phyloP scores from a whole-genome alignment of 2,329 filamentous ascomycete species.

The Colletotrichum chrysophilum region DNA sequence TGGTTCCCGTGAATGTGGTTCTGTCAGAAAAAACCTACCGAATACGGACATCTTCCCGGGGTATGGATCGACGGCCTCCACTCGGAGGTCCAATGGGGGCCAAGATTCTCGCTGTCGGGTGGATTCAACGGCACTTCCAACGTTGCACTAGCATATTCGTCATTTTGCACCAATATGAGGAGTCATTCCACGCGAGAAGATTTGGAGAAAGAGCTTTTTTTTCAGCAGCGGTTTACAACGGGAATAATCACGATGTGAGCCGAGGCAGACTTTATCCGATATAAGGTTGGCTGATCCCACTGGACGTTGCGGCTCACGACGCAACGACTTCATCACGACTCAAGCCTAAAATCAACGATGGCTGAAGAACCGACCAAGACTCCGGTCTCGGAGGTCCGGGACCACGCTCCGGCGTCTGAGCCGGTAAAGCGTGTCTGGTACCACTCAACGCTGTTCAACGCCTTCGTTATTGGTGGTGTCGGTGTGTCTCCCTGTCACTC shows the following conservation, averaged over 20 bases:
- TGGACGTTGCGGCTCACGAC: neutral
- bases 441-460: slow-evolving; percentile 57
- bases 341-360: neutral
- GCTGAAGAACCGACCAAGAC: neutral
- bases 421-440: slow-evolving; percentile 43
- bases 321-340: neutral
- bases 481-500: slow-evolving; percentile 27
- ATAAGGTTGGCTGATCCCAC: neutral
- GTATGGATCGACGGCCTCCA: neutral
- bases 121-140: neutral
- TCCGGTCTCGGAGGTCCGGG: neutral
- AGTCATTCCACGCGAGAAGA: neutral
- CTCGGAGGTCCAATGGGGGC: neutral
- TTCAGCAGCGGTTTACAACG: neutral
- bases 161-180: slow-evolving; percentile 8
- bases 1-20: neutral
- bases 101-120: neutral
- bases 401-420: neutral
- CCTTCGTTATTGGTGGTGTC: slow-evolving; percentile 55
- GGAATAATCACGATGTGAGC: neutral
- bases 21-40: neutral
- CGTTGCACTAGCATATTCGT: slow-evolving; percentile 13
- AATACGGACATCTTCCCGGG: neutral
- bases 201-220: neutral
- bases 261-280: neutral